A percentile compares a stretch with the other conserved stretches of the same genome.
Conservation (phyloP, 495 filamentous ascomycete species). For the Lasiosphaeria ovina region DNA sequence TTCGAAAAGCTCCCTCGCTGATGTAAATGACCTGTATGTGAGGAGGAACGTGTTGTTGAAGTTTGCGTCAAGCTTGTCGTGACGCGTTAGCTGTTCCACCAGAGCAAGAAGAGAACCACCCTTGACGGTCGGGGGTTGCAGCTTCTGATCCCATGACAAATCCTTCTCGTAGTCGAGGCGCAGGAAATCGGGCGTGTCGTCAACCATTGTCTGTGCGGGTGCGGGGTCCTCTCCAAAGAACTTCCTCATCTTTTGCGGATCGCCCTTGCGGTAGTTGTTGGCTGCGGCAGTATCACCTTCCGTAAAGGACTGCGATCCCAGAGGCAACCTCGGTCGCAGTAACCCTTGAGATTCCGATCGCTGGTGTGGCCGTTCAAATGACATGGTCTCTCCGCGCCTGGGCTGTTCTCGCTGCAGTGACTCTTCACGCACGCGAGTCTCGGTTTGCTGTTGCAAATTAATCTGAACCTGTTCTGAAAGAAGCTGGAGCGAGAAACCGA, state of each 20-base stretch:
- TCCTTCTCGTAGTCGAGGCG: conserved; percentile 88
- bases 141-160: conserved; percentile 82
- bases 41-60: conserved; percentile 98
- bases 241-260: conserved; percentile 78
- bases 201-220: conserved; percentile 57
- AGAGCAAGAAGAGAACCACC: conserved; percentile 85
- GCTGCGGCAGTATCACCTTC: conserved; percentile 58
- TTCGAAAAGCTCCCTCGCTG: conserved; percentile 86
- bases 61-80: conserved; percentile 90
- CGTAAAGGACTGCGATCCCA: conserved; percentile 63
- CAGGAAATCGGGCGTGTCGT: conserved; percentile 80
- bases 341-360: conserved; percentile 47
- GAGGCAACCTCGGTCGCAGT: conserved; percentile 35
- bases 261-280: conserved; percentile 59
- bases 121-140: conserved; percentile 67
- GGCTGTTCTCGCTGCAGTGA: conserved; percentile 35
- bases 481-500: conserved; percentile 82
- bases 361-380: conserved; percentile 46
- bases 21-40: conserved; percentile 93
- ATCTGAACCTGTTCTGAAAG: conserved; percentile 73
- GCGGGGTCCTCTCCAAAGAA: conserved; percentile 81
- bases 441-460: conserved; percentile 43
- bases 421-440: conserved; percentile 40
- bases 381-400: conserved; percentile 45
- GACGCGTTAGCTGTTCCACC: conserved; percentile 94